Evolutionary conservation across 495 filamentous ascomycete genomes (phyloP).

Genomic region (Aspergillus ostianus): DNA sequence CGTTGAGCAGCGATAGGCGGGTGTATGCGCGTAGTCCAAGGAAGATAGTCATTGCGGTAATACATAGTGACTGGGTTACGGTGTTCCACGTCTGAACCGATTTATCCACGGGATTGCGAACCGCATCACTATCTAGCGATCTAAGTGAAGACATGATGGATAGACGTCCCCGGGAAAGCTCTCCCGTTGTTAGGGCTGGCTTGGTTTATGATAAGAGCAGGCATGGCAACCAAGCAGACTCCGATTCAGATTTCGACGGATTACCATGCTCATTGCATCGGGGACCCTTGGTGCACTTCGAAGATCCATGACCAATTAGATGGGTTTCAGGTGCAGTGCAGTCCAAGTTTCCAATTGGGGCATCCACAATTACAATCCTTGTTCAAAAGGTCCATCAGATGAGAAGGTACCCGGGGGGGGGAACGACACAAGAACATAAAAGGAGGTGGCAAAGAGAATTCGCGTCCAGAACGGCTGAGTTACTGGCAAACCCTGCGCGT

Average conservation of each 20-base stretch:
- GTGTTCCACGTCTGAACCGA: constrained; percentile 27
- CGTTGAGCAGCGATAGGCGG: constrained; percentile 22
- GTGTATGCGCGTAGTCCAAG: constrained; percentile 26
- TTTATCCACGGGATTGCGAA: constrained; percentile 9
- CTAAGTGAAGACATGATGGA: constrained; percentile 3
- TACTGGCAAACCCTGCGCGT: not conserved
- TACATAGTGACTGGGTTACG: constrained; percentile 29
- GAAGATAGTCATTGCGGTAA: constrained; percentile 26
- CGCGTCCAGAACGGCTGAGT: not conserved
- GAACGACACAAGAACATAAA: too few relatives aligned
- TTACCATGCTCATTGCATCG: not conserved
- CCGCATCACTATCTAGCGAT: constrained; percentile 7
- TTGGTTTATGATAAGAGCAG: not conserved
- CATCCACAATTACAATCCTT: not conserved
- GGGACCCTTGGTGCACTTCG: not conserved
- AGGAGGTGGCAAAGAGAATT: too few relatives aligned
- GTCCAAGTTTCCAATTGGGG: not conserved
- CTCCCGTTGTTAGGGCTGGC: not conserved
- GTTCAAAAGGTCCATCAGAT: not conserved
- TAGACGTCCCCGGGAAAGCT: not conserved
- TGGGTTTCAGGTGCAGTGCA: not conserved
- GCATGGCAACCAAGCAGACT: not conserved
- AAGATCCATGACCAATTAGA: not conserved
- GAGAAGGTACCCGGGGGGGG: too few relatives aligned
- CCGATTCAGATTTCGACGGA: not conserved